These are phyloP conservation scores for Scheffersomyces stambukii DNA, from an alignment of 1,139 yeast species.

Conservation along the genomic window DNA sequence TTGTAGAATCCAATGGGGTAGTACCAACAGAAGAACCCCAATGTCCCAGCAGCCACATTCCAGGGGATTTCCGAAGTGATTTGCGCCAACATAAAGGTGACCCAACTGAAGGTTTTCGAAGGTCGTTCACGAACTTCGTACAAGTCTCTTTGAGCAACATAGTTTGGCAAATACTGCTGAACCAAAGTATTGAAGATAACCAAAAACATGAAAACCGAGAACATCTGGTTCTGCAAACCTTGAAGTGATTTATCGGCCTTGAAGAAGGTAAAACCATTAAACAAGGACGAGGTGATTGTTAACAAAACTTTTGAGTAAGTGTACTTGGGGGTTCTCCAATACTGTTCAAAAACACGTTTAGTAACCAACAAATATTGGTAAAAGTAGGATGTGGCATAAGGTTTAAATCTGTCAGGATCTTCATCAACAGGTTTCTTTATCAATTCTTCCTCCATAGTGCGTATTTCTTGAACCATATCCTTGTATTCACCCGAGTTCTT, in stretches of 20 bases:
- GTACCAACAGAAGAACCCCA: constrained; percentile 45
- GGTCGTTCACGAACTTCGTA: constrained; percentile 32
- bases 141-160: constrained; percentile 27
- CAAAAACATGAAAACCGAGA: constrained; percentile 51
- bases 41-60: constrained; percentile 60
- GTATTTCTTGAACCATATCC: constrained; percentile 19
- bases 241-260: constrained; percentile 24
- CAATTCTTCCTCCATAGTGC: constrained; percentile 27
- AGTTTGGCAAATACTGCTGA: constrained; percentile 42
- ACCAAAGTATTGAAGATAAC: constrained; percentile 45
- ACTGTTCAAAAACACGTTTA: constrained; percentile 25
- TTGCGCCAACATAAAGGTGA: constrained; percentile 49
- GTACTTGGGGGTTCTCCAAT: constrained; percentile 42
- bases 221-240: constrained; percentile 46
- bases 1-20: constrained; percentile 51
- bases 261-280: constrained; percentile 43
- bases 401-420: constrained; percentile 15
- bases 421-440: constrained; percentile 19
- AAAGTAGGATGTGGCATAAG: constrained; percentile 21
- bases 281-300: constrained; percentile 35
- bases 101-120: constrained; percentile 25
- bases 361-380: constrained; percentile 20
- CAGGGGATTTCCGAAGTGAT: constrained; percentile 71
- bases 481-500: constrained; percentile 20
- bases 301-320: constrained; percentile 35